Evolutionary conservation across 495 filamentous ascomycete genomes (phyloP).

Genomic region (Trichoderma reesei): DNA sequence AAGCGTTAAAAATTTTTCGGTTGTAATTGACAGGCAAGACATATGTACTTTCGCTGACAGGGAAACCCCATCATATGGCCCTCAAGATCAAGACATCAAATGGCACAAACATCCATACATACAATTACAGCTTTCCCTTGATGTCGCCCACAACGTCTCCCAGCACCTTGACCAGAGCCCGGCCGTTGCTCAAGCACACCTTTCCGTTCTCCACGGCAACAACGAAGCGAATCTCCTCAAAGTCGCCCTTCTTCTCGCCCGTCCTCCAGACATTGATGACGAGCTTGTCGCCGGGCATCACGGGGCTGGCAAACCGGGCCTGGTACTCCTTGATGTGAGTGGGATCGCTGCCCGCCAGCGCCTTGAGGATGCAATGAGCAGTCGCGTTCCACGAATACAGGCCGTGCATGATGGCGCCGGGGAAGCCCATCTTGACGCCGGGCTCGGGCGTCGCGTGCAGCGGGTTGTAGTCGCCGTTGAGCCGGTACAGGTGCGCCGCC

Average conservation of each 20-base stretch:
- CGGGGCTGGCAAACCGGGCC: conserved; percentile 76
- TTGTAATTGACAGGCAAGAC: too few relatives aligned
- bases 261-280: conserved; percentile 55
- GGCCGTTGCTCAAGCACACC: conserved; percentile 73
- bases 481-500: conserved; percentile 65
- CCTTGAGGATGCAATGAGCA: conserved; percentile 62
- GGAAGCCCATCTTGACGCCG: conserved; percentile 81
- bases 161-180: conserved; percentile 69
- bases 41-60: background rate
- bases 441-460: conserved; percentile 79
- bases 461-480: conserved; percentile 90
- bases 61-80: background rate
- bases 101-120: conserved; percentile 14
- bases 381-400: conserved; percentile 76
- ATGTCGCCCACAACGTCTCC: conserved; percentile 29
- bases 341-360: conserved; percentile 65
- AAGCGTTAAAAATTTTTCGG: too few relatives aligned
- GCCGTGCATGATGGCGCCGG: conserved; percentile 80
- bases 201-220: conserved; percentile 63
- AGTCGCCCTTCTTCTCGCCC: conserved; percentile 56
- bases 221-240: conserved; percentile 73
- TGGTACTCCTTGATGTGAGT: conserved; percentile 76
- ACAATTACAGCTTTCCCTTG: conserved; percentile 55
- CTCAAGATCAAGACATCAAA: conserved; percentile 11
- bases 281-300: conserved; percentile 64